A percentile compares a stretch with the other conserved stretches of the same genome.
Evolutionary conservation across 202 grass and related monocot species (phyloP).

Genomic region (Elaeis oleifera): DNA sequence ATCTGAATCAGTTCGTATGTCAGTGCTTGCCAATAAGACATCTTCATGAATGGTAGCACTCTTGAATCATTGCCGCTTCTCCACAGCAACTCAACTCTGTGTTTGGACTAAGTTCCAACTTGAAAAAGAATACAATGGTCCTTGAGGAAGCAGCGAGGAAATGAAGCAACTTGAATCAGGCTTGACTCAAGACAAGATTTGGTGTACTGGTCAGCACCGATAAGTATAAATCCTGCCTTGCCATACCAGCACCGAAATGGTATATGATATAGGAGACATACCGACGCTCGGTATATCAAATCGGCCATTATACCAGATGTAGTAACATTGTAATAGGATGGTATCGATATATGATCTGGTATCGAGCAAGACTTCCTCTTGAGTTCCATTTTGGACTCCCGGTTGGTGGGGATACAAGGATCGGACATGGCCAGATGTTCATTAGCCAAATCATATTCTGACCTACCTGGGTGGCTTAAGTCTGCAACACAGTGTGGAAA

Average conservation of each 20-base stretch:
- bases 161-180: constrained; percentile 29
- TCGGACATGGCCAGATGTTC: constrained; percentile 56
- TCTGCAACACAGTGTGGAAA: constrained; percentile 70
- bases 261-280: too few species aligned
- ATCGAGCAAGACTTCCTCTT: constrained; percentile 47
- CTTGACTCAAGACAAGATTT: constrained; percentile 17
- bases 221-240: too few species aligned
- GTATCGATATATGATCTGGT: too few species aligned
- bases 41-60: constrained; percentile 7
- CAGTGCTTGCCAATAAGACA: constrained; percentile 13
- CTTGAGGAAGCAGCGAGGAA: not conserved
- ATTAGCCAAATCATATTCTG: constrained; percentile 32
- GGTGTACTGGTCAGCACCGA: too few species aligned
- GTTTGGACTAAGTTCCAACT: not conserved
- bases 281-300: too few species aligned
- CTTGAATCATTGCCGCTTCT: not conserved
- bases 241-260: too few species aligned
- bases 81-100: not conserved
- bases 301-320: too few species aligned
- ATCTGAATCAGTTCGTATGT: constrained; percentile 23
- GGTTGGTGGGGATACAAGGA: constrained; percentile 33
- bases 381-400: constrained; percentile 40
- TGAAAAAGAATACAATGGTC: not conserved
- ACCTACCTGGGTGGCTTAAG: constrained; percentile 75
- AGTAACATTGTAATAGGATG: too few species aligned